These are phyloP conservation scores for Pyrenophora tritici-repentis DNA, from an alignment of 2,329 filamentous ascomycete genomes.

Conservation along the genomic window DNA sequence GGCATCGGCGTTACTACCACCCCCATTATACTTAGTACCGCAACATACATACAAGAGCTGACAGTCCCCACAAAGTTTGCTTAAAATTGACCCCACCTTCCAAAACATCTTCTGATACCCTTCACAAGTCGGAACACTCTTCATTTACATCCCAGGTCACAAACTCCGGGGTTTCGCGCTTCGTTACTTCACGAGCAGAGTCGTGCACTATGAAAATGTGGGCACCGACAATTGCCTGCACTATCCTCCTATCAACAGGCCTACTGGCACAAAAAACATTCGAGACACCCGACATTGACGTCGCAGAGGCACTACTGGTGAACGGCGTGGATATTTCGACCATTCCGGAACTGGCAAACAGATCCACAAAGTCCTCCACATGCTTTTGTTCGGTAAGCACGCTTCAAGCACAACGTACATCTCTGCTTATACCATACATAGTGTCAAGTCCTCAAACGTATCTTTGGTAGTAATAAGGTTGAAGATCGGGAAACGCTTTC, in stretches of 20 bases:
- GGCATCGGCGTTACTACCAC: too few relatives aligned
- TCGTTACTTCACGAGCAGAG: too few relatives aligned
- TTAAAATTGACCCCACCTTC: too few relatives aligned
- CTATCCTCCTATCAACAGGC: background rate
- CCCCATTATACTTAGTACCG: too few relatives aligned
- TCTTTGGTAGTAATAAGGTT: slow-evolving; percentile 23
- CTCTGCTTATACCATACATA: background rate
- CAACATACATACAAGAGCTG: too few relatives aligned
- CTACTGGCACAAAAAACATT: slow-evolving; percentile 5
- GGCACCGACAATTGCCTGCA: too few relatives aligned
- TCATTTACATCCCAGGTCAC: too few relatives aligned
- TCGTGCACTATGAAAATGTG: too few relatives aligned
- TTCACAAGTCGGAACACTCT: too few relatives aligned
- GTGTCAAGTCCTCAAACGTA: slow-evolving; percentile 27
- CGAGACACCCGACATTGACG: slow-evolving; percentile 13
- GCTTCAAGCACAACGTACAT: slow-evolving; percentile 15
- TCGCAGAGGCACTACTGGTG: slow-evolving; percentile 15
- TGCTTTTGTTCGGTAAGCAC: slow-evolving; percentile 7
- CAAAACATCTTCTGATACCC: too few relatives aligned
- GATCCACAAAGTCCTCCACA: background rate
- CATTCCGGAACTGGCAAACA: slow-evolving; percentile 4
- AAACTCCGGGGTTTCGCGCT: too few relatives aligned
- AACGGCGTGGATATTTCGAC: slow-evolving; percentile 15
- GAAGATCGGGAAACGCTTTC: slow-evolving; percentile 14
- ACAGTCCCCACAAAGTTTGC: too few relatives aligned